Percentiles rank a stretch among this genome's conserved stretches.
These are phyloP conservation scores for Talaromyces funiculosus DNA, from an alignment of 2,329 filamentous ascomycete genomes.

Conservation along the genomic window DNA sequence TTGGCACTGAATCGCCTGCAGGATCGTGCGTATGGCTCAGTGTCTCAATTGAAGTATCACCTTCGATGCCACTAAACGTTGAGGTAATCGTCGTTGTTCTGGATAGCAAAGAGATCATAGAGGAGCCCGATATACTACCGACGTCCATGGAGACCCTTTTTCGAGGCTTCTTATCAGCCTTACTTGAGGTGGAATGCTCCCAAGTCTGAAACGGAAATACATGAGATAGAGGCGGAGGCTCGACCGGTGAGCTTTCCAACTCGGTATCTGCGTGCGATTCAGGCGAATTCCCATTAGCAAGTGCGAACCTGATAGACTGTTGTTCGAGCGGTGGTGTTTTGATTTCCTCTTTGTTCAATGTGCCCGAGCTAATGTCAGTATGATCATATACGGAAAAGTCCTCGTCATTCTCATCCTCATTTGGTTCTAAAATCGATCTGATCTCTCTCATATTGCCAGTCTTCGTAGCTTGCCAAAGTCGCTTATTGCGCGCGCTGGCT, in stretches of 20 bases:
- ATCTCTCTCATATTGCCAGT: conserved; percentile 71
- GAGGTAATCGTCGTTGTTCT: conserved; percentile 73
- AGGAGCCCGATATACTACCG: conserved; percentile 79
- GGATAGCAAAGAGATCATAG: conserved; percentile 76
- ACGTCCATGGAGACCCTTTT: conserved; percentile 89
- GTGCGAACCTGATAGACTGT: conserved; percentile 19
- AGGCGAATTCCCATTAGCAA: conserved; percentile 20
- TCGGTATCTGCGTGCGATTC: conserved; percentile 18
- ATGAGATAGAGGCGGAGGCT: conserved; percentile 57
- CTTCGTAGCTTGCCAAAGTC: conserved; percentile 79
- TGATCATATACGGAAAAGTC: conserved; percentile 37
- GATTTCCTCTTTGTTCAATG: conserved; percentile 18
- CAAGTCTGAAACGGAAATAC: conserved; percentile 85
- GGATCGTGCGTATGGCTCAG: conserved; percentile 52
- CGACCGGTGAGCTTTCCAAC: conserved; percentile 17
- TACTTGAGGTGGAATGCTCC: conserved; percentile 38
- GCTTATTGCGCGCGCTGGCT: conserved; percentile 78
- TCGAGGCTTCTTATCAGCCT: conserved; percentile 47
- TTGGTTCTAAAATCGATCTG: conserved; percentile 72
- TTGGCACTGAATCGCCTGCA: conserved; percentile 74
- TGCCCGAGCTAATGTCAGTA: conserved; percentile 36
- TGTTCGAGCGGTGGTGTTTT: conserved; percentile 17
- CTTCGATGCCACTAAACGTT: conserved; percentile 66
- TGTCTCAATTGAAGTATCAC: conserved; percentile 75
- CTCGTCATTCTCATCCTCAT: conserved; percentile 46